These are phyloP conservation scores for Gossypium armourianum DNA, from an alignment of 441 rosid genomes.

Conservation along the genomic window DNA sequence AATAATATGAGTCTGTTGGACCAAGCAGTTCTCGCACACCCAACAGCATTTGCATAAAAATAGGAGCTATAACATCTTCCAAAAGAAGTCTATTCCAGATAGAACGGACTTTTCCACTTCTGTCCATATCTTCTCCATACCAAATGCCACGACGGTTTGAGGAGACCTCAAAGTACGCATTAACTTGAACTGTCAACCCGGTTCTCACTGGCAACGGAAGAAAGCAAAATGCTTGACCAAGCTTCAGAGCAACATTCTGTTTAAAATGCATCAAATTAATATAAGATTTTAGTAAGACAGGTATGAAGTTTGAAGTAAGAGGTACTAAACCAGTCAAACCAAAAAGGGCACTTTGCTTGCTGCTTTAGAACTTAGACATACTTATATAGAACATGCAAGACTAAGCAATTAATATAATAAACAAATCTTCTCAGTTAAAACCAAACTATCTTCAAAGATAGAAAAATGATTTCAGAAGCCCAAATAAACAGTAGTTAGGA, in stretches of 20 bases:
- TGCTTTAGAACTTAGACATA: not conserved
- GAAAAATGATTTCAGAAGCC: not conserved
- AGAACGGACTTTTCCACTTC: conserved; percentile 91
- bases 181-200: conserved; percentile 77
- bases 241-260: conserved; percentile 59
- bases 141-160: conserved; percentile 98
- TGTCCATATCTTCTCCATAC: conserved; percentile 98
- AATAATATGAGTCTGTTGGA: conserved; percentile 51
- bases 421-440: conserved; percentile 3
- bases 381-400: not conserved
- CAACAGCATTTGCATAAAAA: conserved; percentile 53
- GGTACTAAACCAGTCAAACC: not conserved
- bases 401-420: conserved; percentile 5
- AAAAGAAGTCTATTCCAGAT: conserved; percentile 90
- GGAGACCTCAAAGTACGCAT: conserved; percentile 94
- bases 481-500: not conserved
- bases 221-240: conserved; percentile 88
- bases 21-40: conserved; percentile 57
- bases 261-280: conserved; percentile 26
- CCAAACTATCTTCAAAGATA: not conserved
- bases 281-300: conserved; percentile 17
- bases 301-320: not conserved
- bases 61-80: conserved; percentile 81
- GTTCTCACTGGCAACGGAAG: conserved; percentile 94
- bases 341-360: not conserved